Evolutionary conservation across 768 basidiomycete species (phyloP).

Genomic region (Tricholoma matsutake): DNA sequence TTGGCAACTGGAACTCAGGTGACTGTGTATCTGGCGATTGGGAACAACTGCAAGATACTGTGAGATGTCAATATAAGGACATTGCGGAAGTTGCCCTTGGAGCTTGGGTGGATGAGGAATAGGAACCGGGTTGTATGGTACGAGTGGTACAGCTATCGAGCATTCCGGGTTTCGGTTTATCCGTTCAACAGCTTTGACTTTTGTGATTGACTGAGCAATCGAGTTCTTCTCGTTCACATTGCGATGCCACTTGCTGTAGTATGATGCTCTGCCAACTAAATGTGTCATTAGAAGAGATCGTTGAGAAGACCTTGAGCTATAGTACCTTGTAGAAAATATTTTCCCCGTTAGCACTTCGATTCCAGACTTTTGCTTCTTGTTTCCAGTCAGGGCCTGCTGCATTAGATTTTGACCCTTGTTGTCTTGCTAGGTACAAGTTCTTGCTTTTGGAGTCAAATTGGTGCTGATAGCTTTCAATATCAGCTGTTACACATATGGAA

Average conservation of each 20-base stretch:
- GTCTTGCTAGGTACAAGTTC: not conserved
- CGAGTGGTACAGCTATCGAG: not conserved
- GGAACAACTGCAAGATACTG: not conserved
- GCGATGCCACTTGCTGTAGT: not conserved
- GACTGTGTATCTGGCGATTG: not conserved
- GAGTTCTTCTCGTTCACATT: not conserved
- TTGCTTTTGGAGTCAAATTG: not conserved
- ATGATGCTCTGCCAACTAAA: not conserved
- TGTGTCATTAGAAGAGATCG: not conserved
- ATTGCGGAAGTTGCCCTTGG: not conserved
- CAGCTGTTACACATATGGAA: not conserved
- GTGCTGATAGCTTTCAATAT: no score
- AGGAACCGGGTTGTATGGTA: not conserved
- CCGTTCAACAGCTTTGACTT: not conserved
- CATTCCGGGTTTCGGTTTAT: not conserved
- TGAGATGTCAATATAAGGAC: not conserved
- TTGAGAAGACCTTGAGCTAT: not conserved
- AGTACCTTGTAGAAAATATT: not conserved
- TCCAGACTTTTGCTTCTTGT: not conserved
- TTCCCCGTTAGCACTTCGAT: not conserved
- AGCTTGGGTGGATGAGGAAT: not conserved
- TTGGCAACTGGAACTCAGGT: not conserved
- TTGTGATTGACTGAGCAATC: not conserved
- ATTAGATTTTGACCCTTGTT: no score
- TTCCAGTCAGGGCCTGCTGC: no score